phyloP scores from a whole-genome alignment of 352 stramenopile species.

The Phytophthora citricola region DNA sequence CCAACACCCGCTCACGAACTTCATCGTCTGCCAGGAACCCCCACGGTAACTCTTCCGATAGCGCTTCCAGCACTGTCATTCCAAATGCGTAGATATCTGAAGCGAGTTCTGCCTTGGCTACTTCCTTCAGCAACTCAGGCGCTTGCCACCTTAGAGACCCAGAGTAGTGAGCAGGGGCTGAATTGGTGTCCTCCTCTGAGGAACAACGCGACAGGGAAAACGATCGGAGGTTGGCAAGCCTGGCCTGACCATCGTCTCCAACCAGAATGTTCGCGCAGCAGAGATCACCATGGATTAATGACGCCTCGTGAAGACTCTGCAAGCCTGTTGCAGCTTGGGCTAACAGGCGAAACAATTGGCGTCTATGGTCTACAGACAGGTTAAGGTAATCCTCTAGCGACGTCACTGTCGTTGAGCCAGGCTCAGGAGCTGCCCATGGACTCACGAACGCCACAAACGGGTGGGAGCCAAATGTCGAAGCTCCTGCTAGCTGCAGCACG shows the following conservation, averaged over 20 bases:
- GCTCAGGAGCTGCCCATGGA: conserved; percentile 37
- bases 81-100: conserved; percentile 74
- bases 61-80: conserved; percentile 69
- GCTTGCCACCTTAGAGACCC: conserved; percentile 63
- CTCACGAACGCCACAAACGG: conserved; percentile 68
- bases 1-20: conserved; percentile 47
- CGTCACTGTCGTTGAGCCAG: conserved; percentile 34
- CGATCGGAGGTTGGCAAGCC: conserved; percentile 56
- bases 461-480: conserved; percentile 47
- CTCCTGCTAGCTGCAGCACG: conserved; percentile 63
- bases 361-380: conserved; percentile 47
- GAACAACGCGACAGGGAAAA: conserved; percentile 38
- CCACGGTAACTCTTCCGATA: conserved; percentile 69
- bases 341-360: conserved; percentile 49
- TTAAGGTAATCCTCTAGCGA: conserved; percentile 65
- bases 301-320: conserved; percentile 59
- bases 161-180: conserved; percentile 1
- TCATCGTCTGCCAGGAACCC: conserved; percentile 55
- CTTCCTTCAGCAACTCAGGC: conserved; percentile 48
- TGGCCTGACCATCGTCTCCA: conserved; percentile 60
- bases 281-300: conserved; percentile 58
- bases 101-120: conserved; percentile 30
- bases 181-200: conserved; percentile 1
- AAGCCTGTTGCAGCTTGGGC: conserved; percentile 56
- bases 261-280: conserved; percentile 67